Evolutionary conservation across 1,284 basidiomycete genomes (phyloP), one percentile per base, ranked within the genome.

Genomic region (Moesziomyces aphidis): DNA sequence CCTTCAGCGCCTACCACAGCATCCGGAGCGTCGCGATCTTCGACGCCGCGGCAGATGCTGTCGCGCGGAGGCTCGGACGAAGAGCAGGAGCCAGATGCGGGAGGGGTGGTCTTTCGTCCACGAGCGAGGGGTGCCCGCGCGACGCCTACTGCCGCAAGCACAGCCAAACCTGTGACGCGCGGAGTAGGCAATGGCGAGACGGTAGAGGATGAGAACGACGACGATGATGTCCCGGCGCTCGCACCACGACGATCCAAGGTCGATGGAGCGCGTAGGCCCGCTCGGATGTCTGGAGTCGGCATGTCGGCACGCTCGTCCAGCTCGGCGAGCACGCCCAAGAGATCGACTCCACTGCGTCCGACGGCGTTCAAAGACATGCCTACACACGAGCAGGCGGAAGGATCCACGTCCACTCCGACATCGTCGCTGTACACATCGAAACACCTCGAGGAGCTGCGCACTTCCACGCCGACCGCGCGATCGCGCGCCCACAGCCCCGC

Each of bases 401-500:
- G 46, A 2, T 48, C 60, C 5, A 50, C 45, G 47, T 45, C 42
- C 5, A 47, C 45, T 50, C 45, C 34, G 15, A 5, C 47, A 2
- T 50, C 53, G 1, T 60, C 11, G 13, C 23, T 63, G 1, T 74
- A 74, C 55, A 70, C 72, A 19, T 70, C 67, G 11, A 63, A 59
- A 22, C 63, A 66, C 28, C 51, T 74, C 8, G 63, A 61, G 22
- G 72, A 74, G 50, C 60, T 74, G 10, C 59, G 63, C 22, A 51
- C 62, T 9, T 62, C 72, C 15, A 74, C 72, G 0, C 72, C 72
- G 5, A 66, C 63, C 0, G 22, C 52, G 2, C 49, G 49, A 5
- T 52, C 64, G 13, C 48, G 73, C 5, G 52, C 57, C 23, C 51
- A 53, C 42, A 69, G 62, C 24, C 67, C 67, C 10, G 24, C 50